Evolutionary conservation across 257 asterid species (phyloP), one percentile per base, ranked within the genome.

Genomic region (Solanum lignicaule): DNA sequence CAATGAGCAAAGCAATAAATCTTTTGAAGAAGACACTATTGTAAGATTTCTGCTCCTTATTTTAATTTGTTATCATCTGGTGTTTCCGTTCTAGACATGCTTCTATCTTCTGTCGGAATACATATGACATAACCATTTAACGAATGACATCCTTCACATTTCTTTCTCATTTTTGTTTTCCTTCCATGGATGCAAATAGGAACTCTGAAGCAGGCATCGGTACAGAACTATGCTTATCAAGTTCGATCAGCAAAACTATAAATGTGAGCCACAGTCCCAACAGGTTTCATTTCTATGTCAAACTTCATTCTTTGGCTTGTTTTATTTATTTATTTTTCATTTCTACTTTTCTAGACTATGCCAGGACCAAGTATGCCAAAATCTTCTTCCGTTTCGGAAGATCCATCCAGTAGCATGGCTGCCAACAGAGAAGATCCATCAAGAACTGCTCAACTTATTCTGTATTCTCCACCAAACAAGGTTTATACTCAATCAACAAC

Each of bases 1-100:
- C 89, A 0, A 35, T 89, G 69, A 83, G 87, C 71, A 16, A 46
- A 21, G 91, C 76, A 73, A 78, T 87, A 69, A 8, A 62, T 58
- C 32, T 39, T 18, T 41, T 78, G 86, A 48, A 35, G 68, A 20
- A 66, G 72, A 87, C 87, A 69, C 32, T 73, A 83, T 82, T 71
- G 84, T 87, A 25, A 87, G 91, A 60, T 12, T 58, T 16, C 9
- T 38, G 86, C 48, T 84, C 89, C 27, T 76, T 55, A 87, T 72
- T 89, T 71, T 36, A 39, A 39, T 39, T 39, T 39, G 13, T 75
- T 75, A 36, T 75, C 55, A 11, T 36, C 20, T 75, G 55, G 5
- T 75, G 55, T 43, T 43, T 43, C 6, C 2, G 15, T 43, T 43
- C 16, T 43, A 43, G 16, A 43, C 55, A 21, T 23, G 83, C 55